These are phyloP conservation scores for Rhizopus sp. DNA, from an alignment of 371 early-diverging fungal genomes.

Conservation along the genomic window DNA sequence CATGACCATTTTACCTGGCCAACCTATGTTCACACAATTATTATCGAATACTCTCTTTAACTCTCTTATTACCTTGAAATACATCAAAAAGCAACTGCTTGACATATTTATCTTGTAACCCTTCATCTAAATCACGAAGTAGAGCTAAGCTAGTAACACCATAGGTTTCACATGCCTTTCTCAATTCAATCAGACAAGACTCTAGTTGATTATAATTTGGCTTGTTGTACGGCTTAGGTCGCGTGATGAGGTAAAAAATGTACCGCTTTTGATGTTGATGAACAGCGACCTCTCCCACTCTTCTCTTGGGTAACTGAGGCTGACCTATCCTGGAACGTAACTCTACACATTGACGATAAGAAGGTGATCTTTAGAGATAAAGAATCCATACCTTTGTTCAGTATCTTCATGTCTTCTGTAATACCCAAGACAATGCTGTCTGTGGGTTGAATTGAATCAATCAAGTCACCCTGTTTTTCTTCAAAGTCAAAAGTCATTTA, in stretches of 20 bases:
- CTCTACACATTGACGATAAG: background rate
- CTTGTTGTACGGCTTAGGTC: conserved; percentile 33
- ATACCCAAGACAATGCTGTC: conserved; percentile 31
- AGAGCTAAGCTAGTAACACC: conserved; percentile 29
- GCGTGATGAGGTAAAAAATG: conserved; percentile 34
- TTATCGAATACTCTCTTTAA: no score
- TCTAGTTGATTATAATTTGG: conserved; percentile 31
- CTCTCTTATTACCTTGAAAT: conserved; percentile 28
- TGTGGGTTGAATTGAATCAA: conserved; percentile 21
- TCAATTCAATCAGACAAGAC: conserved; percentile 28
- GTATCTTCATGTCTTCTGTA: conserved; percentile 34
- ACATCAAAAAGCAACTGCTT: conserved; percentile 32
- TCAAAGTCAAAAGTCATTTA: conserved; percentile 49
- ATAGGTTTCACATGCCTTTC: conserved; percentile 28
- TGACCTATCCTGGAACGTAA: conserved; percentile 33
- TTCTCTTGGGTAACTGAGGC: conserved; percentile 31
- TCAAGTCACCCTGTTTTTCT: conserved; percentile 31
- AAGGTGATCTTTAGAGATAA: background rate
- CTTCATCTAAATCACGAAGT: conserved; percentile 30
- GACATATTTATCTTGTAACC: conserved; percentile 33
- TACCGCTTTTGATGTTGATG: conserved; percentile 19
- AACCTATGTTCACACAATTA: conserved; percentile 16
- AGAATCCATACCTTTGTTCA: conserved; percentile 28
- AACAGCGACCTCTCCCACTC: conserved; percentile 32
- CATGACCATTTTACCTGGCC: conserved; percentile 39